These are phyloP conservation scores for Ilex paraguariensis DNA, from an alignment of 305 asterid genomes.

Conservation along the genomic window DNA sequence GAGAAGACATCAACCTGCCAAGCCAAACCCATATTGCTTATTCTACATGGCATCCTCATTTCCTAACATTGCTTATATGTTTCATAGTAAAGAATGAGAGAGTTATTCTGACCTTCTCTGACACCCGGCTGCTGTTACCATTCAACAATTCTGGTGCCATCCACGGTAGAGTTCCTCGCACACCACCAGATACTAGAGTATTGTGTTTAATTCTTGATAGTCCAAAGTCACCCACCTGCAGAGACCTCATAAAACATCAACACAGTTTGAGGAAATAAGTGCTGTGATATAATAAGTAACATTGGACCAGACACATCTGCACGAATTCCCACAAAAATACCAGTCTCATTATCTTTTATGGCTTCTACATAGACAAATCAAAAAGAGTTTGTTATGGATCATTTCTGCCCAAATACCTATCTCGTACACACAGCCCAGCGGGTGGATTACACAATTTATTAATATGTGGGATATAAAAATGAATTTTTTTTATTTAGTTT, in stretches of 20 bases:
- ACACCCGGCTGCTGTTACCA: slow-evolving; percentile 58
- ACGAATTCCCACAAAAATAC: too few species aligned
- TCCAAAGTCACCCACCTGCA: slow-evolving; percentile 83
- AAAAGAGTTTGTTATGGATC: too few species aligned
- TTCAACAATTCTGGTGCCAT: slow-evolving; percentile 82
- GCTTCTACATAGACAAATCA: too few species aligned
- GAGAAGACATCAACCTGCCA: slow-evolving; percentile 80
- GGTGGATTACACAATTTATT: too few species aligned
- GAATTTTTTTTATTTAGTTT: too few species aligned
- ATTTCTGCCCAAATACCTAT: too few species aligned
- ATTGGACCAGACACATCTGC: background rate
- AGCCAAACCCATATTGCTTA: slow-evolving; percentile 5
- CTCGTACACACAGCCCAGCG: too few species aligned
- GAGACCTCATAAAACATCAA: slow-evolving; percentile 16
- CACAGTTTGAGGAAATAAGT: background rate
- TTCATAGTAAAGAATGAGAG: slow-evolving; percentile 2
- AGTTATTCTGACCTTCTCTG: slow-evolving; percentile 56
- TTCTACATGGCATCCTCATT: slow-evolving; percentile 1
- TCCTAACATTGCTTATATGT: slow-evolving; percentile 1
- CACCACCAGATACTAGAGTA: slow-evolving; percentile 79
- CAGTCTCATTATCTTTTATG: too few species aligned
- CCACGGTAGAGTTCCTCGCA: slow-evolving; percentile 86
- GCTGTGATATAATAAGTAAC: background rate
- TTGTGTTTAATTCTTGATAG: slow-evolving; percentile 67
- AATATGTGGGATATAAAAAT: too few species aligned